Conservation (phyloP, 352 stramenopile species). For the Albugo laibachii region DNA sequence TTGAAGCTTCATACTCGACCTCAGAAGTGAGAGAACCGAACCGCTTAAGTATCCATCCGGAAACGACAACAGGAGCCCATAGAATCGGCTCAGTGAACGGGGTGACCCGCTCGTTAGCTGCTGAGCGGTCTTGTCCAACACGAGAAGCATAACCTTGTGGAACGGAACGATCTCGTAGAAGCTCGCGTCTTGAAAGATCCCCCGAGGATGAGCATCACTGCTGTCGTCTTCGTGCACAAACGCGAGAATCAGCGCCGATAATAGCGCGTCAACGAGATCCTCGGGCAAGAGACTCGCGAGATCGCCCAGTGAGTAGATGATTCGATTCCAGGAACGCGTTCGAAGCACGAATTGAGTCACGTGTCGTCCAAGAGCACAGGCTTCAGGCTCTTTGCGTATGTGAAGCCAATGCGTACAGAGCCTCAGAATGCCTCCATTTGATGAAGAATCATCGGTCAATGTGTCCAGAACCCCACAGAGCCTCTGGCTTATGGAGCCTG, state of each 20-base stretch:
- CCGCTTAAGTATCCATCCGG: too few species aligned
- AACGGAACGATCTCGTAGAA: slow-evolving; percentile 66
- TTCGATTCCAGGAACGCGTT: slow-evolving; percentile 20
- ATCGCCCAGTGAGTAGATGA: slow-evolving; percentile 51
- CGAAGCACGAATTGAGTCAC: neutral
- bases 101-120: neutral
- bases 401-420: slow-evolving; percentile 17
- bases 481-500: neutral
- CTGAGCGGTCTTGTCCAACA: slow-evolving; percentile 9
- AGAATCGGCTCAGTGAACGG: neutral
- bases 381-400: neutral
- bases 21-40: too few species aligned
- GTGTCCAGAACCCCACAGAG: too few species aligned
- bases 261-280: slow-evolving; percentile 10
- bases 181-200: slow-evolving; percentile 39
- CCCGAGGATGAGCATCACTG: slow-evolving; percentile 6
- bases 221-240: slow-evolving; percentile 15
- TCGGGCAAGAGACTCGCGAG: slow-evolving; percentile 17
- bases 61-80: too few species aligned
- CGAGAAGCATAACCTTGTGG: slow-evolving; percentile 15
- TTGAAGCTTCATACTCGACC: too few species aligned
- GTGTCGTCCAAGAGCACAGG: neutral
- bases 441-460: too few species aligned
- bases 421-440: slow-evolving; percentile 35
- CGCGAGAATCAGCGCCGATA: slow-evolving; percentile 13